Evolutionary conservation across 306 rosid genomes (phyloP).

Genomic region (Prunus mongolica): DNA sequence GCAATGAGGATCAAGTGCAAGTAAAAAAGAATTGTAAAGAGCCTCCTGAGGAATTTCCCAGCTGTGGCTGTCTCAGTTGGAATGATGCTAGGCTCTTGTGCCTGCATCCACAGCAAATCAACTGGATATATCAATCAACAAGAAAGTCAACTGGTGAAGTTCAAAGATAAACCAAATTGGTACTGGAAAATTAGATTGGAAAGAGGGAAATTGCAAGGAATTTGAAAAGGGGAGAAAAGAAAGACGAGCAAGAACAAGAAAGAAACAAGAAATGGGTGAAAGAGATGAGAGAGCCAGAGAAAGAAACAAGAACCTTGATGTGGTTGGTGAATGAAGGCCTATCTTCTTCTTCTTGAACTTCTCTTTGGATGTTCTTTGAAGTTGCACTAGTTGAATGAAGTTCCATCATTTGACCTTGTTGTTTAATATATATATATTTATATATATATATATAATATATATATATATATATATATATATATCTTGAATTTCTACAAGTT

Average conservation of each 20-base stretch:
- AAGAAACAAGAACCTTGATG: constrained; percentile 38
- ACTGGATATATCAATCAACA: background rate
- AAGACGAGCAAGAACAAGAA: constrained; percentile 1
- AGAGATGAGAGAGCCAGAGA: constrained; percentile 17
- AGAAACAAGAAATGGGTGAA: constrained; percentile 13
- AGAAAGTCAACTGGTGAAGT: background rate
- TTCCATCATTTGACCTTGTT: background rate
- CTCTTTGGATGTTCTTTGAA: constrained; percentile 1
- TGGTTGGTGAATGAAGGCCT: constrained; percentile 21
- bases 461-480: background rate
- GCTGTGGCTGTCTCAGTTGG: constrained; percentile 21
- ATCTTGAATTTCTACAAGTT: constrained; percentile 11
- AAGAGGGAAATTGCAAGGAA: background rate
- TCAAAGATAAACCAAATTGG: background rate
- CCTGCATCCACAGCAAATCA: constrained; percentile 22
- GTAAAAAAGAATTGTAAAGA: constrained; percentile 38
- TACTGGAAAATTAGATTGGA: background rate
- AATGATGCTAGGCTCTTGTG: constrained; percentile 32
- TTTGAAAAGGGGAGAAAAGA: background rate
- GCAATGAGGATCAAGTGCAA: constrained; percentile 39
- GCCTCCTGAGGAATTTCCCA: constrained; percentile 21
- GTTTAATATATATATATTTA: background rate
- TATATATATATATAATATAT: too few relatives aligned
- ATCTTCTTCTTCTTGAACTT: constrained; percentile 22
- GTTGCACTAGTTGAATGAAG: background rate